phyloP scores from a whole-genome alignment of 2,329 filamentous ascomycete genomes.

The Pochonia chlamydosporia region DNA sequence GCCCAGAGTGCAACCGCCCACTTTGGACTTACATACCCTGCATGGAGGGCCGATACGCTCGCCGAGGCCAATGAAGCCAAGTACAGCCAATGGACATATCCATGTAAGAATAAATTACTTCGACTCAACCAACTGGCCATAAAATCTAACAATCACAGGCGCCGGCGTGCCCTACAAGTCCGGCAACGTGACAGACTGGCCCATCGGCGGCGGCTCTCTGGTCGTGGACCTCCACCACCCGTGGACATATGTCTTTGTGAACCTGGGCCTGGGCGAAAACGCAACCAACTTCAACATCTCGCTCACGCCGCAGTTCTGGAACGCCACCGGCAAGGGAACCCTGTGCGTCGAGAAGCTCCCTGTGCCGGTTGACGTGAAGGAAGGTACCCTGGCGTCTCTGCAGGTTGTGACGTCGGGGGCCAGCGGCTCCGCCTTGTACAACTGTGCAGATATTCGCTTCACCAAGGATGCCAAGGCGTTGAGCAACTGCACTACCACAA shows the following conservation, averaged over 20 bases:
- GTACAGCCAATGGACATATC: conserved; percentile 44
- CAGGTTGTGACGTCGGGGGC: conserved; percentile 63
- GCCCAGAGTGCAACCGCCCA: conserved; percentile 37
- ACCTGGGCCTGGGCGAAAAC: conserved; percentile 44
- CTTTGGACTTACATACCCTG: conserved; percentile 41
- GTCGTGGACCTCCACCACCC: conserved; percentile 44
- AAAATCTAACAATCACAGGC: conserved; percentile 29
- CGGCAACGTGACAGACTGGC: conserved; percentile 47
- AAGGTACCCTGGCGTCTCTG: conserved; percentile 59
- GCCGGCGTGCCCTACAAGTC: conserved; percentile 38
- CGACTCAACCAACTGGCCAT: too few species aligned
- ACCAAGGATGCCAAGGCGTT: conserved; percentile 42
- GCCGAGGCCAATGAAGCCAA: conserved; percentile 25
- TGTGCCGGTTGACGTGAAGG: conserved; percentile 47
- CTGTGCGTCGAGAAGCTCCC: conserved; percentile 60
- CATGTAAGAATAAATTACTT: too few species aligned
- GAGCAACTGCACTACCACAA: conserved; percentile 23
- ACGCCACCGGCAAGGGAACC: conserved; percentile 52
- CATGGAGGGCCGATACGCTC: conserved; percentile 44
- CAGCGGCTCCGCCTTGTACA: conserved; percentile 58
- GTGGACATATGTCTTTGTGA: conserved; percentile 49
- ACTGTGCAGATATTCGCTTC: conserved; percentile 71
- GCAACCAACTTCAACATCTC: conserved; percentile 63
- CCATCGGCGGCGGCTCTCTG: conserved; percentile 42
- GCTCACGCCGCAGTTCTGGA: conserved; percentile 53